A percentile compares a stretch with the other conserved stretches of the same genome.
Evolutionary conservation across 257 asterid species (phyloP).

Genomic region (Nicotiana sylvestris): DNA sequence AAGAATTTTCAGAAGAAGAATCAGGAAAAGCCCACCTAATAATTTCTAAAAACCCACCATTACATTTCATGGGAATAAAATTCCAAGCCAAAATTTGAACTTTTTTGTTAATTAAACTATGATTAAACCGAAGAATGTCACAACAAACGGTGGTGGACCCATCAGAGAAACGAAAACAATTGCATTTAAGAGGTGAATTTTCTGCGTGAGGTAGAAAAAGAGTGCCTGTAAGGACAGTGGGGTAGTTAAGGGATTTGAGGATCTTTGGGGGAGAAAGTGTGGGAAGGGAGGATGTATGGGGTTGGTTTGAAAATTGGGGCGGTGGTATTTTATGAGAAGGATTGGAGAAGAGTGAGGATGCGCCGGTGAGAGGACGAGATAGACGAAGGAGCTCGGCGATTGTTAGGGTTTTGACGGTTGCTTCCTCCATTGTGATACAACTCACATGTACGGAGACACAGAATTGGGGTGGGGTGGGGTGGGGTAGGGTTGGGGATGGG

Average conservation of each 20-base stretch:
- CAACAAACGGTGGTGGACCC: conserved; percentile 56
- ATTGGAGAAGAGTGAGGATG: conserved; percentile 34
- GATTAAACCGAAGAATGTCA: conserved; percentile 56
- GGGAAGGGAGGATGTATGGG: conserved; percentile 15
- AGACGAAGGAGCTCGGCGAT: conserved; percentile 50
- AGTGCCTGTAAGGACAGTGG: conserved; percentile 50
- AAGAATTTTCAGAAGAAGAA: conserved; percentile 17
- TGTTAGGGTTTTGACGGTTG: conserved; percentile 22
- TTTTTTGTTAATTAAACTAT: conserved; percentile 37
- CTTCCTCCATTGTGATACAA: conserved; percentile 36
- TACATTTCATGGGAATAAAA: conserved; percentile 50
- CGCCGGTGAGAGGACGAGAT: conserved; percentile 47
- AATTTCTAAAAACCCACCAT: conserved; percentile 69
- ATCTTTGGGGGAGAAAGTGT: conserved; percentile 28
- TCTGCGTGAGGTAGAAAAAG: conserved; percentile 35
- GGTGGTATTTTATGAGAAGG: conserved; percentile 2
- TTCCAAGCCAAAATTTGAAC: conserved; percentile 63
- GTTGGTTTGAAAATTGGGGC: conserved; percentile 7
- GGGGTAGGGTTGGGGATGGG: too few species aligned
- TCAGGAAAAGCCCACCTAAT: conserved; percentile 52
- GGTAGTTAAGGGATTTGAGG: conserved; percentile 49
- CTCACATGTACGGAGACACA: neutral
- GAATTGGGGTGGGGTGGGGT: too few species aligned
- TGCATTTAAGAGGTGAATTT: conserved; percentile 23
- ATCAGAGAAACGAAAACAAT: conserved; percentile 66